Percentiles rank a stretch among this genome's conserved stretches.
These are phyloP conservation scores for Nicotiana benthamiana DNA, from an alignment of 257 asterid species.

Conservation along the genomic window DNA sequence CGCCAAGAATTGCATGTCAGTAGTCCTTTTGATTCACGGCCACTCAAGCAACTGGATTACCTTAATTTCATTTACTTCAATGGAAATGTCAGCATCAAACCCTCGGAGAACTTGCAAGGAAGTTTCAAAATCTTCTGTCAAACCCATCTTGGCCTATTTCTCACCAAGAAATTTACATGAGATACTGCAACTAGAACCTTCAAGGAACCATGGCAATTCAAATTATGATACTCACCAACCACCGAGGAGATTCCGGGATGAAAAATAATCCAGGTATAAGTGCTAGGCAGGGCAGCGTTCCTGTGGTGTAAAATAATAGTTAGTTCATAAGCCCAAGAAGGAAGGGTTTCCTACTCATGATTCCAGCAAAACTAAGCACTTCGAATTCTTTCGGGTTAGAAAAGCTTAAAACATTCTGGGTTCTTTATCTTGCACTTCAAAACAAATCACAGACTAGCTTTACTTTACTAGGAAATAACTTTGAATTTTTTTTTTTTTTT, in stretches of 20 bases:
- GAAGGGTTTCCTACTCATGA: neutral
- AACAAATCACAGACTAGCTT: neutral
- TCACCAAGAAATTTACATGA: constrained; percentile 17
- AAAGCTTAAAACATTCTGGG: neutral
- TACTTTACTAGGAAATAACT: neutral
- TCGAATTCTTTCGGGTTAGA: neutral
- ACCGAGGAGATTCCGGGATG: constrained; percentile 68
- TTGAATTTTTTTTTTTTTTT: neutral
- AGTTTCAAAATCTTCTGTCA: constrained; percentile 84
- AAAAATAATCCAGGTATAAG: constrained; percentile 40
- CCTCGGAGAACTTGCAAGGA: constrained; percentile 95
- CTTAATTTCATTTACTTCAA: constrained; percentile 83
- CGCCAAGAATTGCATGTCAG: neutral
- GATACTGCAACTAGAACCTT: neutral
- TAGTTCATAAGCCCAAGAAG: neutral
- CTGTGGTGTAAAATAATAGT: constrained; percentile 1
- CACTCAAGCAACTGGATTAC: constrained; percentile 14
- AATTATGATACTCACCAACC: constrained; percentile 73
- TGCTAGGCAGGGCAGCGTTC: constrained; percentile 17
- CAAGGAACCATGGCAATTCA: neutral
- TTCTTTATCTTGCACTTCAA: neutral
- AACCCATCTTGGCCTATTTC: constrained; percentile 88
- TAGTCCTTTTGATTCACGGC: neutral
- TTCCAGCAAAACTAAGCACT: neutral
- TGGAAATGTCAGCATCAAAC: constrained; percentile 76